Conservation (phyloP, 2,329 filamentous ascomycete species). For the Xylaria sp. region DNA sequence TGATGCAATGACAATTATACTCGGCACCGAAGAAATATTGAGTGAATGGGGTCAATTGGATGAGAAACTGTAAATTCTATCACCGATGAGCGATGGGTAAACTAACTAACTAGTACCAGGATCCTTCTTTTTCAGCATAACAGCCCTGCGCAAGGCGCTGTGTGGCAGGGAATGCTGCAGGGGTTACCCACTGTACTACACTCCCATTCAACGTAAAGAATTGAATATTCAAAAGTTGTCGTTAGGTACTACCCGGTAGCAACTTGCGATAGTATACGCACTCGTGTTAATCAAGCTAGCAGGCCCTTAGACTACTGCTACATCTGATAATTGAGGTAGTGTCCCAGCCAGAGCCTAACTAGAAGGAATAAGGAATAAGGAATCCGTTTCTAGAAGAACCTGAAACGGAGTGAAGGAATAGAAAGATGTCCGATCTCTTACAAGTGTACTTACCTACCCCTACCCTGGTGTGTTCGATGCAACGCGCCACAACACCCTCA, state of each 20-base stretch:
- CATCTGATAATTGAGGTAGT: too few relatives aligned
- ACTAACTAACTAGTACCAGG: not conserved
- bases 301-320: too few relatives aligned
- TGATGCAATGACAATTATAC: slow-evolving; percentile 2
- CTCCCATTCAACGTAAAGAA: too few relatives aligned
- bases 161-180: slow-evolving; percentile 18
- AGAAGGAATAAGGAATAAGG: not conserved
- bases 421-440: too few relatives aligned
- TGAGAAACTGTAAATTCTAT: not conserved
- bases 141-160: slow-evolving; percentile 17
- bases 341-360: too few relatives aligned
- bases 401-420: slow-evolving; percentile 16
- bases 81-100: too few relatives aligned
- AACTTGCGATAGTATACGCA: too few relatives aligned
- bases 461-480: slow-evolving; percentile 6
- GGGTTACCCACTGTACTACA: not conserved
- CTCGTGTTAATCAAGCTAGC: too few relatives aligned
- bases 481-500: slow-evolving; percentile 1
- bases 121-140: slow-evolving; percentile 19
- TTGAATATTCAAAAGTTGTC: too few relatives aligned
- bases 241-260: too few relatives aligned
- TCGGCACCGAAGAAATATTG: not conserved
- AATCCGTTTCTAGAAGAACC: slow-evolving; percentile 22
- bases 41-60: not conserved
- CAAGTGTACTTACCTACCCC: not conserved